Evolutionary conservation across 2,329 filamentous ascomycete genomes (phyloP).

Genomic region (Eutypa lata): DNA sequence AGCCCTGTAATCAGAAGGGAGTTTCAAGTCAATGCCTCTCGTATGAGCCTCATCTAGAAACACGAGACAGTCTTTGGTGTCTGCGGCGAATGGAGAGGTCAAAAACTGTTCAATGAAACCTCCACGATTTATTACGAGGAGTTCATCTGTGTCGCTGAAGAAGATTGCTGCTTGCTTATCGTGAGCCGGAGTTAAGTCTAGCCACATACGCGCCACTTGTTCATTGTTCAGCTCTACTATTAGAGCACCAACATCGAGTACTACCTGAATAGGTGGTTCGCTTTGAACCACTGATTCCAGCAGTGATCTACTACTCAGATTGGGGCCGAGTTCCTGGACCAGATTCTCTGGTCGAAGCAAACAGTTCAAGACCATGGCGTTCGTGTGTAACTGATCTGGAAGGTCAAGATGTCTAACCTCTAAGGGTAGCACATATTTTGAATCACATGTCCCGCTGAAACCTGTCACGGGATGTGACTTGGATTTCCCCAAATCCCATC

Average conservation of each 20-base stretch:
- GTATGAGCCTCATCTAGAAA: constrained; percentile 72
- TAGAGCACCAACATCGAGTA: constrained; percentile 70
- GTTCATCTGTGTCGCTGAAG: constrained; percentile 53
- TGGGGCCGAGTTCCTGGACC: constrained; percentile 16
- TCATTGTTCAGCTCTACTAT: constrained; percentile 62
- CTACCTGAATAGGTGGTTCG: constrained; percentile 46
- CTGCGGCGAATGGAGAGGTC: constrained; percentile 54
- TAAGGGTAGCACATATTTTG: constrained; percentile 54
- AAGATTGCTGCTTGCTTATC: constrained; percentile 50
- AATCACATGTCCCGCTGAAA: constrained; percentile 70
- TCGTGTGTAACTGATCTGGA: constrained; percentile 56
- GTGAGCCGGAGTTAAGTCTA: constrained; percentile 28
- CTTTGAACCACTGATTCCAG: constrained; percentile 41
- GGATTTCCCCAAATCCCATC: constrained; percentile 59
- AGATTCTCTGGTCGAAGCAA: constrained; percentile 53
- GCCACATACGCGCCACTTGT: constrained; percentile 52
- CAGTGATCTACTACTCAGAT: constrained; percentile 25
- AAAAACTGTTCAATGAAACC: constrained; percentile 47
- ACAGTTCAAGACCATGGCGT: constrained; percentile 61
- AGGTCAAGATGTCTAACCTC: constrained; percentile 55
- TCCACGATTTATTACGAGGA: constrained; percentile 49
- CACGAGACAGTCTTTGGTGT: constrained; percentile 58
- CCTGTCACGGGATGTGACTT: constrained; percentile 54
- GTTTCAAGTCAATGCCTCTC: constrained; percentile 63
- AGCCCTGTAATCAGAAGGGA: constrained; percentile 58